Conservation (phyloP, 805 yeast genomes). For the Candida quercuum region DNA sequence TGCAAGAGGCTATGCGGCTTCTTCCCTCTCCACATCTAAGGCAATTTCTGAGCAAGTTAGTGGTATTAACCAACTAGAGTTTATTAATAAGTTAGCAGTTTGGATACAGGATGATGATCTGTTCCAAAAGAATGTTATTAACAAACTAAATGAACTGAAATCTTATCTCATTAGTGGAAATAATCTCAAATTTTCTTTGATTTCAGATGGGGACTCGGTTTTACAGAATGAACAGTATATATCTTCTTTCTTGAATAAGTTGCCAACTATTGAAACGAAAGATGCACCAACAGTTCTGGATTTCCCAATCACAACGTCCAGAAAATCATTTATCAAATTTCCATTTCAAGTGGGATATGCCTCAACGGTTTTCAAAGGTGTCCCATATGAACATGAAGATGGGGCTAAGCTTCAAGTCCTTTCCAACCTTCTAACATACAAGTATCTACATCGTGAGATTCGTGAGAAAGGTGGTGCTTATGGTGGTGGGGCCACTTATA, state of each 20-base stretch:
- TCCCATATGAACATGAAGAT: conserved; percentile 60
- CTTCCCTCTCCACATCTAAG: conserved; percentile 56
- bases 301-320: conserved; percentile 14
- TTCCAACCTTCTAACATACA: conserved; percentile 75
- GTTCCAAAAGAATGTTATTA: conserved; percentile 54
- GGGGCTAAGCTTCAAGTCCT: conserved; percentile 84
- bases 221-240: conserved; percentile 26
- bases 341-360: conserved; percentile 90
- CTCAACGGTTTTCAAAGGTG: conserved; percentile 61
- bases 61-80: conserved; percentile 76
- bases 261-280: conserved; percentile 19
- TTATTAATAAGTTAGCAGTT: conserved; percentile 54
- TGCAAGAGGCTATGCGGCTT: conserved; percentile 64
- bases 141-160: conserved; percentile 52
- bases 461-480: conserved; percentile 97
- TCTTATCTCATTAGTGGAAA: conserved; percentile 35
- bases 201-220: conserved; percentile 45
- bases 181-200: conserved; percentile 47
- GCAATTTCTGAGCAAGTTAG: conserved; percentile 56
- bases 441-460: conserved; percentile 79
- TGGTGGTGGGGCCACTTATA: conserved; percentile 90
- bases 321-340: conserved; percentile 51
- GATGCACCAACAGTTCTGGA: conserved; percentile 6
- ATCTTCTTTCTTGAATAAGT: conserved; percentile 21
- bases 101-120: conserved; percentile 43